Evolutionary conservation across 306 rosid genomes (phyloP).

Genomic region (Lathyrus tuberosus): DNA sequence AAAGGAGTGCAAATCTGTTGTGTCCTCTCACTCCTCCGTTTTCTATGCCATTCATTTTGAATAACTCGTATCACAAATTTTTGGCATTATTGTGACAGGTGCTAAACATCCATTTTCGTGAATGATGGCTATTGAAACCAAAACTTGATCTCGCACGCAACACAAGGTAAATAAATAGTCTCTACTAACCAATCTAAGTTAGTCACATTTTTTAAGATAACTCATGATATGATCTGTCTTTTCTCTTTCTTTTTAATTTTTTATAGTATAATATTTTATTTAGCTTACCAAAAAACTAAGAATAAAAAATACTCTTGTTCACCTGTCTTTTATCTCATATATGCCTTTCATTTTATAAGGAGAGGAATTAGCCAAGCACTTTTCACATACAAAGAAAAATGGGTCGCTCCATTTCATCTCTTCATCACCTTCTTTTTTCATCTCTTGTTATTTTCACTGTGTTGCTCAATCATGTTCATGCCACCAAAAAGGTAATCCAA

Average conservation of each 20-base stretch:
- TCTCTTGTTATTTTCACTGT: slow-evolving; percentile 28
- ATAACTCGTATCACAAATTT: neutral
- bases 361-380: neutral
- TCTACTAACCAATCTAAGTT: neutral
- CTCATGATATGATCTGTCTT: neutral
- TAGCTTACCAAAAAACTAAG: neutral
- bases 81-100: neutral
- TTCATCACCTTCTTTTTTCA: slow-evolving; percentile 31
- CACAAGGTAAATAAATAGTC: neutral
- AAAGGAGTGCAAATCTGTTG: no score
- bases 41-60: no score
- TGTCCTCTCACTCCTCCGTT: no score
- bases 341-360: neutral
- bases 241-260: neutral
- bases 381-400: slow-evolving; percentile 8
- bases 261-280: neutral
- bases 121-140: neutral
- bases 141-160: neutral
- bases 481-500: slow-evolving; percentile 36
- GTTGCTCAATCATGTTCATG: slow-evolving; percentile 21
- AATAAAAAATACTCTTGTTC: neutral
- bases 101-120: neutral
- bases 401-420: slow-evolving; percentile 16
- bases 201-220: neutral
- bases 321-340: neutral